Conservation (phyloP, 176 grass and related monocot species). For the Saccharum officinarum region DNA sequence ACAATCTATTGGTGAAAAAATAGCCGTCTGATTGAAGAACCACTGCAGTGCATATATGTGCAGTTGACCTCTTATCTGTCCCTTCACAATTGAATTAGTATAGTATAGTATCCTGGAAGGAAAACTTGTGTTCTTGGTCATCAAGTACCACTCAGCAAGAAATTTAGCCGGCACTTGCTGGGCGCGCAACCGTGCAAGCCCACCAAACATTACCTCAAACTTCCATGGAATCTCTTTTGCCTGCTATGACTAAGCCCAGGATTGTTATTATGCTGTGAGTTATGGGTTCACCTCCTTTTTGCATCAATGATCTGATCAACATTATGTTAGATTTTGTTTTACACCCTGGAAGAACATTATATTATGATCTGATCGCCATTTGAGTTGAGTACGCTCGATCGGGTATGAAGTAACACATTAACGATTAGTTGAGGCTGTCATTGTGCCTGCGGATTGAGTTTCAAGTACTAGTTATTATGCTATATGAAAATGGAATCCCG, state of each 20-base stretch:
- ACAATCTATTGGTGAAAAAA: slow-evolving; percentile 50
- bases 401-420: too few relatives aligned
- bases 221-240: not conserved
- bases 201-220: not conserved
- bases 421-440: not conserved
- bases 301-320: not conserved
- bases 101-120: not conserved
- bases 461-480: not conserved
- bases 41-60: not conserved
- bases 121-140: not conserved
- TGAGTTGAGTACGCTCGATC: too few relatives aligned
- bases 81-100: slow-evolving; percentile 26
- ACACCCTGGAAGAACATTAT: not conserved
- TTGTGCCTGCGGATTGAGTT: not conserved
- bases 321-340: not conserved
- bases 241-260: not conserved
- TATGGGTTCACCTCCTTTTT: not conserved
- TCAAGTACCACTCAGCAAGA: not conserved
- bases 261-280: not conserved
- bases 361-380: too few relatives aligned
- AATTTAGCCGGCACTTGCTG: not conserved
- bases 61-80: not conserved
- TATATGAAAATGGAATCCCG: too few relatives aligned
- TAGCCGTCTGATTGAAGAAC: not conserved
- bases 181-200: not conserved